Base-by-base conservation (phyloP, 148 eudicot species). In the Vaccinium darrowii region DNA sequence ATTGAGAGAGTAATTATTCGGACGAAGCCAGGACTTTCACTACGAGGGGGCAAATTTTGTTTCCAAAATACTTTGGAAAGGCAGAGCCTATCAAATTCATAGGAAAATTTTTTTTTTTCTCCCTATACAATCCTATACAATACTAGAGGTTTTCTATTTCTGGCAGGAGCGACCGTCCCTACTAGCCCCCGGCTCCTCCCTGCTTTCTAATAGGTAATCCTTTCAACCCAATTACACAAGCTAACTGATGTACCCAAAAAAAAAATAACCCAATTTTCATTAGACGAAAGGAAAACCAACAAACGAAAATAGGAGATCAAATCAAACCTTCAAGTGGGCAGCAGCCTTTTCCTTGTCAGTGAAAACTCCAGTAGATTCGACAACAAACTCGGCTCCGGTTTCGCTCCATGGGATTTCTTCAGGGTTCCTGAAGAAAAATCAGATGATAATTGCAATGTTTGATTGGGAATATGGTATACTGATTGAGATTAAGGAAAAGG, bases 301-400 rank as follows among this genome's bases (percentile, higher is more conserved):
- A 69, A 23, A 6, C 33, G 10, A 76, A 52, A 62, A 62, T 23
- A 47, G 21, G 49, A 57, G 5, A 83, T 56, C 49, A 33, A 25
- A 80, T 60, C 49, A 58, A 76, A 94, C 97, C 97, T 92, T 94
- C 90, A 78, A 25, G 81, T 93, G 96, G 18, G 94, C 94, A 86
- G 96, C 93, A 86, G 96, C 96, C 86, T 93, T 93, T 49, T 89
- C 94, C 87, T 90, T 93, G 83, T 93, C 94, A 23, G 94, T 93
- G 90, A 93, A 93, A 83, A 93, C 94, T 69, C 96, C 96, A 86
- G 96, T 89, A 52, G 94, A 93, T 84, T 93, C 96, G 43, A 93
- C 94, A 81, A 93, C 90, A 85, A 72, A 93, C 49, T 93, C 96
- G 27, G 96, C 96, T 71, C 94, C 96, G 69, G 90, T 84, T 82